Conservation (phyloP, 1,139 yeast genomes). For the Candida dubliniensis region DNA sequence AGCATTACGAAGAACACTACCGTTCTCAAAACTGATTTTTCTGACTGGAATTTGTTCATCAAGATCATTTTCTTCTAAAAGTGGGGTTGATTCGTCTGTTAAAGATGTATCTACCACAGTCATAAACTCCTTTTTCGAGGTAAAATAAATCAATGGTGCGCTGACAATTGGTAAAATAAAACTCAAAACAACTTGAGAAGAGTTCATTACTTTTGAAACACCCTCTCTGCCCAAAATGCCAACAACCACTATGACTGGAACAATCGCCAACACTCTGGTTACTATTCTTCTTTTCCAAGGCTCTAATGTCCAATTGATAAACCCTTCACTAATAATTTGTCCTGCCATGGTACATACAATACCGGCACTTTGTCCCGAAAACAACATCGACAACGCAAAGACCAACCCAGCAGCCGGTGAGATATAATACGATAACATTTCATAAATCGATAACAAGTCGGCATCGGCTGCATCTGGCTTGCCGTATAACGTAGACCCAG, state of each 20-base stretch:
- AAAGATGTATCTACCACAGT: conserved; percentile 39
- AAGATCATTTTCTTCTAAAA: conserved; percentile 7
- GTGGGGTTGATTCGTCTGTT: conserved; percentile 12
- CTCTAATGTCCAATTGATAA: conserved; percentile 66
- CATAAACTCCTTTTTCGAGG: conserved; percentile 60
- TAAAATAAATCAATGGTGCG: conserved; percentile 74
- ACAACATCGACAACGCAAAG: conserved; percentile 71
- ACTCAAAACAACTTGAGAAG: conserved; percentile 73
- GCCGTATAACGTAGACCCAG: conserved; percentile 66
- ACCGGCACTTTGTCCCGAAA: conserved; percentile 81
- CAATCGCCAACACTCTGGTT: conserved; percentile 71
- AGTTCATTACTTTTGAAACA: conserved; percentile 64
- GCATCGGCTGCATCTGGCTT: conserved; percentile 67
- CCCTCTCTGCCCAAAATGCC: conserved; percentile 69
- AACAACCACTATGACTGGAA: conserved; percentile 69
- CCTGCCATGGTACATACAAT: conserved; percentile 82
- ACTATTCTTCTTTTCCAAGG: conserved; percentile 70
- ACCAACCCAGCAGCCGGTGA: conserved; percentile 72
- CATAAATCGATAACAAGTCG: conserved; percentile 72
- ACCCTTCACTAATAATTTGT: conserved; percentile 79
- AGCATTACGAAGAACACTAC: conserved; percentile 50
- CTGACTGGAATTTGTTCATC: conserved; percentile 7
- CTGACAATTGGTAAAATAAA: conserved; percentile 70
- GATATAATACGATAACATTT: conserved; percentile 57
- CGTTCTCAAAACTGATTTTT: conserved; percentile 59